Evolutionary conservation across 495 filamentous ascomycete genomes (phyloP), one percentile per base, ranked within the genome.

Genomic region (Penicillium soppii): DNA sequence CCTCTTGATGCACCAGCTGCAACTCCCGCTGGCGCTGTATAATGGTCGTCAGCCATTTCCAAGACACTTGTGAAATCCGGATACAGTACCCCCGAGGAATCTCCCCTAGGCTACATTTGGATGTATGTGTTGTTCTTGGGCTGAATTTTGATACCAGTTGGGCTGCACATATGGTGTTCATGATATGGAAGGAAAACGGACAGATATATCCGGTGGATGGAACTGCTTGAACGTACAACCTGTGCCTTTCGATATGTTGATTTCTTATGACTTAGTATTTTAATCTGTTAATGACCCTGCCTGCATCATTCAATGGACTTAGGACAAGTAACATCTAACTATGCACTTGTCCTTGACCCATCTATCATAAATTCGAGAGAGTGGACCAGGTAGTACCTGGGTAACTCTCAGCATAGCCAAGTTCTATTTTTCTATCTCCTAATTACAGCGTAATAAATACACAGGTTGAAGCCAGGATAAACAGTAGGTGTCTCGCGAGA

Each of bases 1-100:
- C 66, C 69, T 10, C 56, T 69, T 16, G 70, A 70, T 54, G 70
- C 63, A 2, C 67, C 67, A 3, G 58, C 57, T 15, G 59, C 58
- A n/a, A 39, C 39, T 19, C 55, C 55, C 30, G 45, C 52, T 5
- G 43, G 54, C 2, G 27, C 57, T 54, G 39, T 59, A 6, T 65
- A 53, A 53, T 9, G 9, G 15, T 10, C n/a, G 2, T 10, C n/a
- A 4, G 1, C 15, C 20, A 25, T 25, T 1, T 29, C 25, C 4
- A 1, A 12, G 6, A 4, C 12, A 6, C 9, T 8, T 2, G 5
- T 22, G 29, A 12, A 32, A 32, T 12, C 10, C 10, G 29, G 10
- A 12, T 5, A 32, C 13, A 32, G 3, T 12, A 32, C 29, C 4
- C n/a, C n/a, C n/a, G n/a, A n/a, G n/a, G n/a, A n/a, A n/a, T n/a